Conservation (phyloP, 1,284 basidiomycete species). For the Ganoderma leucocontextum region DNA sequence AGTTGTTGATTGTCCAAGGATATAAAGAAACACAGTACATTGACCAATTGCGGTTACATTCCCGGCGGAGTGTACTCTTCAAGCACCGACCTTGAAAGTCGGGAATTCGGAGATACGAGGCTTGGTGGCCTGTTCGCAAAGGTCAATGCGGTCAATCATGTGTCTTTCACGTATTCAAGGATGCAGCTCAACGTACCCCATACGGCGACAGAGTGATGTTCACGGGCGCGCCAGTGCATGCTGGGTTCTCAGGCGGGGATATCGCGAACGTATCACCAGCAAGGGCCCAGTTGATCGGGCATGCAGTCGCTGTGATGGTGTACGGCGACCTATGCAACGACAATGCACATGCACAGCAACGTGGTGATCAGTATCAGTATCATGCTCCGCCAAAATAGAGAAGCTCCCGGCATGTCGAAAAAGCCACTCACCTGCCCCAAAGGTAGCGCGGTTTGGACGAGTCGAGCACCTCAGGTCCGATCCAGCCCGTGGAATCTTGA, state of each 20-base stretch:
- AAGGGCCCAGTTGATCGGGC: conserved; percentile 54
- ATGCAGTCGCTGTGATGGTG: conserved; percentile 57
- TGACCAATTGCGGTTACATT: not conserved
- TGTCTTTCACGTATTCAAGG: not conserved
- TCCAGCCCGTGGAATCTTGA: conserved; percentile 62
- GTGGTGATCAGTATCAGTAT: not conserved
- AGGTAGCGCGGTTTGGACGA: conserved; percentile 58
- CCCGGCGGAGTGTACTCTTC: not conserved
- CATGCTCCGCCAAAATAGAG: not conserved
- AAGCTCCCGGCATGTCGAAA: not conserved
- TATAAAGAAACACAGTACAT: not conserved
- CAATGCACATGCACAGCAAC: not conserved
- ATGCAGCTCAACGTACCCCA: conserved; percentile 49
- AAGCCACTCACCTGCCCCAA: conserved; percentile 55
- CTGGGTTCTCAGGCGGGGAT: conserved; percentile 53
- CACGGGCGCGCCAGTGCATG: conserved; percentile 51
- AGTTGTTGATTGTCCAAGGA: not conserved
- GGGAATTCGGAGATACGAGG: conserved; percentile 13
- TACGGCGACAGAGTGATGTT: conserved; percentile 58
- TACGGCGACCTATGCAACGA: conserved; percentile 52
- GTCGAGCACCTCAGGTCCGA: conserved; percentile 58
- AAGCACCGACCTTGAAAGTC: not conserved
- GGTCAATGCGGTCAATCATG: not conserved
- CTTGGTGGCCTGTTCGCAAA: conserved; percentile 7
- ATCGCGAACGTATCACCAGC: conserved; percentile 58